Conservation (phyloP, 2,329 filamentous ascomycete species). For the Colletotrichum tropicicola region DNA sequence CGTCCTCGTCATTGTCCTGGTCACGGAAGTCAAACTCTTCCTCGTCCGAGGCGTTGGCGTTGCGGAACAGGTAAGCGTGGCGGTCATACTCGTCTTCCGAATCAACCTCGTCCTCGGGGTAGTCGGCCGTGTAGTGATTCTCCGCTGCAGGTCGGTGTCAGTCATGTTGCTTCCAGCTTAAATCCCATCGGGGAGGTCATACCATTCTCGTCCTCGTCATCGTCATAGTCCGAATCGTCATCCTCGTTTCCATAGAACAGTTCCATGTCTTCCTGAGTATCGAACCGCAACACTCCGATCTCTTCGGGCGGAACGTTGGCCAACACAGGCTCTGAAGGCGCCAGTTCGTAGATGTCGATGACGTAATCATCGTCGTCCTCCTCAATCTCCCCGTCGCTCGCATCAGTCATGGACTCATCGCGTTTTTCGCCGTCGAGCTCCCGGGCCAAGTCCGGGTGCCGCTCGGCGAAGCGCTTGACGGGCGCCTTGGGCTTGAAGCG, state of each 20-base stretch:
- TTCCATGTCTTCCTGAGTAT: constrained; percentile 65
- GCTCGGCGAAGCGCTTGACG: constrained; percentile 62
- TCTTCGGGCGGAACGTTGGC: constrained; percentile 57
- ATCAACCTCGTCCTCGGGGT: constrained; percentile 81
- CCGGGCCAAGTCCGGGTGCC: constrained; percentile 55
- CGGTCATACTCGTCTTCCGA: constrained; percentile 66
- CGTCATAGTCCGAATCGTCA: constrained; percentile 71
- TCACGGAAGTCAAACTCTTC: constrained; percentile 60
- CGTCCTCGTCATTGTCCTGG: constrained; percentile 47
- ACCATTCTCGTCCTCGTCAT: constrained; percentile 75
- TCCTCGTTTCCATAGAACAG: constrained; percentile 68
- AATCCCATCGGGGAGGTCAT: constrained; percentile 38
- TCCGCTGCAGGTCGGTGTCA: constrained; percentile 62
- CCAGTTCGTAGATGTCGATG: constrained; percentile 71
- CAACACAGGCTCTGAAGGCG: constrained; percentile 61
- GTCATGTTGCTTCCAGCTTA: not conserved
- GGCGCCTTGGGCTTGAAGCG: constrained; percentile 66
- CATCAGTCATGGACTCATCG: constrained; percentile 48
- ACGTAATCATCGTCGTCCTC: constrained; percentile 65
- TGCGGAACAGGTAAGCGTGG: constrained; percentile 64
- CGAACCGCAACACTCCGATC: constrained; percentile 65
- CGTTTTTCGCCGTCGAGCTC: constrained; percentile 34
- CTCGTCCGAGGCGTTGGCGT: constrained; percentile 61
- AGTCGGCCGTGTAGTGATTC: constrained; percentile 82
- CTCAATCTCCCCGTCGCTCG: constrained; percentile 50